phyloP scores from a whole-genome alignment of 2,329 filamentous ascomycete species.

The Alternaria longipes region DNA sequence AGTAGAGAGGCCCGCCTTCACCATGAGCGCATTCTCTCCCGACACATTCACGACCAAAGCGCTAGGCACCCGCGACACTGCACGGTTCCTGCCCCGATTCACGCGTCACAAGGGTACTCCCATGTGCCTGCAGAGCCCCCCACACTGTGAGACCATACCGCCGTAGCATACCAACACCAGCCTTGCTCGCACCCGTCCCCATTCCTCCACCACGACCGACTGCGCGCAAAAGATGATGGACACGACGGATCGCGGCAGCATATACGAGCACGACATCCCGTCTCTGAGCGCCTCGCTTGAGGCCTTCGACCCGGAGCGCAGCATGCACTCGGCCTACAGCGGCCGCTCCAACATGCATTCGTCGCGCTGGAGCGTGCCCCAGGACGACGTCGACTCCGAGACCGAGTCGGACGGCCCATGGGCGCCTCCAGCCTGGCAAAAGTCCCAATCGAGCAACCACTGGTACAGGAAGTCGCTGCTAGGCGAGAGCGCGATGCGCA shows the following conservation, averaged over 20 bases:
- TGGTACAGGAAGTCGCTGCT: slow-evolving; percentile 62
- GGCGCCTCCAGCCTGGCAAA: slow-evolving; percentile 72
- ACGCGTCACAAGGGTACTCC: slow-evolving; percentile 46
- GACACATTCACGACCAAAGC: slow-evolving; percentile 9
- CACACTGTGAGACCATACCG: slow-evolving; percentile 36
- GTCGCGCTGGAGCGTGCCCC: slow-evolving; percentile 48
- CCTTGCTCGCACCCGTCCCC: slow-evolving; percentile 27
- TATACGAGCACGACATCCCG: slow-evolving; percentile 51
- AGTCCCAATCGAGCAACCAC: slow-evolving; percentile 61
- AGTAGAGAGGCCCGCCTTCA: slow-evolving; percentile 14
- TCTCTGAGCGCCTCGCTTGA: slow-evolving; percentile 51
- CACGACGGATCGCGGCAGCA: slow-evolving; percentile 44
- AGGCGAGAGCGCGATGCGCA: slow-evolving; percentile 47
- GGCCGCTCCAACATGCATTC: slow-evolving; percentile 72
- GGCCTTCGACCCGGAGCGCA: slow-evolving; percentile 51
- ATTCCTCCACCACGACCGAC: slow-evolving; percentile 19
- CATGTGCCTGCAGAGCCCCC: slow-evolving; percentile 43
- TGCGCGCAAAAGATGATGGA: slow-evolving; percentile 36
- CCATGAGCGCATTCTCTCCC: slow-evolving; percentile 17
- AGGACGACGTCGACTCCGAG: slow-evolving; percentile 54
- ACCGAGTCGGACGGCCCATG: slow-evolving; percentile 62
- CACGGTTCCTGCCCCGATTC: slow-evolving; percentile 29
- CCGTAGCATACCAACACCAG: slow-evolving; percentile 25
- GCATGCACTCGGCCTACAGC: slow-evolving; percentile 47
- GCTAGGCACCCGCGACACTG: slow-evolving; percentile 36